A percentile compares a stretch with the other conserved stretches of the same genome.
These are phyloP conservation scores for Hortiboletus flavorubellus DNA, from an alignment of 768 basidiomycete species.

Conservation along the genomic window DNA sequence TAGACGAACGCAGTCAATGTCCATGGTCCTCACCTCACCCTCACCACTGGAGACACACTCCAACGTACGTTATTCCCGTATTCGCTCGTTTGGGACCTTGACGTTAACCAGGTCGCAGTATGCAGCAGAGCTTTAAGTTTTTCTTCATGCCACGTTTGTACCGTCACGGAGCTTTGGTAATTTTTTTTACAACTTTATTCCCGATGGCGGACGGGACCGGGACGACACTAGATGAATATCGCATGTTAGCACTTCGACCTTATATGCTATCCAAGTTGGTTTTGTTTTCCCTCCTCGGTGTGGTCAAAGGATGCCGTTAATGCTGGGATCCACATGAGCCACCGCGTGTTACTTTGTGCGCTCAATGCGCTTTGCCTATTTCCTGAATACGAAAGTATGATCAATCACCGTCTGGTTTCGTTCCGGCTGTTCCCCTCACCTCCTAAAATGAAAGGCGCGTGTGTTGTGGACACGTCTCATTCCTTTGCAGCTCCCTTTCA, in stretches of 20 bases:
- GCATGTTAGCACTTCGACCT: conserved; percentile 19
- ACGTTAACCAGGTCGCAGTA: conserved; percentile 13
- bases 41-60: conserved; percentile 8
- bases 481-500: neutral
- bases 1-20: conserved; percentile 29
- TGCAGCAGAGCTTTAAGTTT: conserved; percentile 24
- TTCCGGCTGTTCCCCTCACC: neutral
- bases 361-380: neutral
- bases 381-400: conserved; percentile 7
- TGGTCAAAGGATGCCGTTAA: neutral
- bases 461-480: neutral
- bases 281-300: neutral
- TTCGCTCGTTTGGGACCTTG: neutral
- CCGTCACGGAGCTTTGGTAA: conserved; percentile 4
- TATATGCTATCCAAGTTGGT: conserved; percentile 8
- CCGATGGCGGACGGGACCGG: neutral
- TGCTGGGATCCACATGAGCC: neutral
- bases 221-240: conserved; percentile 1
- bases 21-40: conserved; percentile 22
- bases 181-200: neutral
- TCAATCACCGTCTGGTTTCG: neutral
- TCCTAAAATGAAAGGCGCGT: neutral
- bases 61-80: conserved; percentile 9
- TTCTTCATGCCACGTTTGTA: neutral
- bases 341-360: neutral